These are phyloP conservation scores for Cyathus striatus DNA, from an alignment of 768 basidiomycete species.

Conservation along the genomic window DNA sequence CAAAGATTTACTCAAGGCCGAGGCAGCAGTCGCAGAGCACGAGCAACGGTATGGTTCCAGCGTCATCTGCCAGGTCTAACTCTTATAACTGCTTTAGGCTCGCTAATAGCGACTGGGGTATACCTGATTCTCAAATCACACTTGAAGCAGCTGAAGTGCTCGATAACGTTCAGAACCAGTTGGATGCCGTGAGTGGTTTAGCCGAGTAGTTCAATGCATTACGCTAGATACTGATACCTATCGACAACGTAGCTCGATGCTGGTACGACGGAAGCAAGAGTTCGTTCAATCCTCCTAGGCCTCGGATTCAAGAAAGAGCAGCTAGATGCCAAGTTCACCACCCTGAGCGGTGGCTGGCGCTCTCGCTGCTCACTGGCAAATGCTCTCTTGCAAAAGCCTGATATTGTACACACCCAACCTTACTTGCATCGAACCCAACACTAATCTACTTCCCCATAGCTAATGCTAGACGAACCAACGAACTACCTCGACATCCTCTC, in stretches of 20 bases:
- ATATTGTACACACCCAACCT: conserved; percentile 52
- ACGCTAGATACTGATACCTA: too few relatives aligned
- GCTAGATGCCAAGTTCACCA: conserved; percentile 31
- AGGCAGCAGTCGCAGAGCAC: conserved; percentile 30
- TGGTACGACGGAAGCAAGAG: conserved; percentile 39
- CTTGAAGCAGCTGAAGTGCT: conserved; percentile 14
- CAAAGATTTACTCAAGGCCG: conserved; percentile 41
- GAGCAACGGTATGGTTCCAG: conserved; percentile 6
- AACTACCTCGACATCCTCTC: conserved; percentile 51
- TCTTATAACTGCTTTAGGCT: too few relatives aligned
- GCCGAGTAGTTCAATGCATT: too few relatives aligned
- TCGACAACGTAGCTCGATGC: conserved; percentile 26
- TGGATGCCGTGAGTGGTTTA: neutral
- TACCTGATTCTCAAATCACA: conserved; percentile 16
- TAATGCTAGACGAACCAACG: conserved; percentile 12
- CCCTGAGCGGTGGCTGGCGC: conserved; percentile 63
- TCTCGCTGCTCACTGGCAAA: conserved; percentile 55
- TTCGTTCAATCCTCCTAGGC: conserved; percentile 48
- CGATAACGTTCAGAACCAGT: too few relatives aligned
- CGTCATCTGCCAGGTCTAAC: too few relatives aligned
- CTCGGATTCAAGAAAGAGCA: conserved; percentile 48
- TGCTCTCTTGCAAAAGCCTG: too few relatives aligned
- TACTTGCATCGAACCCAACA: conserved; percentile 22
- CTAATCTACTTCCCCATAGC: neutral
- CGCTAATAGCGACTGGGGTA: neutral